Evolutionary conservation across 257 asterid species (phyloP), one percentile per base, ranked within the genome.

Genomic region (Solanum infundibuliforme): DNA sequence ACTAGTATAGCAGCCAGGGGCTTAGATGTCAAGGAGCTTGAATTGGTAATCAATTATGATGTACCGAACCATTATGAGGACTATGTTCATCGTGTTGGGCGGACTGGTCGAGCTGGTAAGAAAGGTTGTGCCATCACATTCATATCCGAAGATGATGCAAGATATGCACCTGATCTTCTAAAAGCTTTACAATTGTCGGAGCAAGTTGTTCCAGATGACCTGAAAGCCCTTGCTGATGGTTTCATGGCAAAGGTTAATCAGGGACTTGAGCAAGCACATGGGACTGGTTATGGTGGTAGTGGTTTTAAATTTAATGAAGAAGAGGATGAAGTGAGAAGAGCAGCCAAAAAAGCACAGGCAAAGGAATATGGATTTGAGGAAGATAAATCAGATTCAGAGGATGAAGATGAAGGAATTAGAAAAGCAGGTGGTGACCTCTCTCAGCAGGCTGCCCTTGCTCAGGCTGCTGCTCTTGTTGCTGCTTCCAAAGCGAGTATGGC

Each of bases 1-100:
- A 96, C 99, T 41, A 96, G 98, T 91, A 38, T 95, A 88, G 99
- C 99, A 81, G 96, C 98, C 13, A 94, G 99, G 87, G 99, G 99
- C 79, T 92, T 96, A 88, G 99, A 96, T 88, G 98, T 96, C 88
- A 96, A 95, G 92, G 99, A 96, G 79, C 97, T 96, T 48, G 99
- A 96, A 87, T 90, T 96, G 75, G 99, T 96, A 86, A 89, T 96
- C 77, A 96, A 96, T 89, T 96, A 79, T 87, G 99, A 96, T 88
- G 98, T 65, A 73, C 98, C 99, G 35, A 96, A 95, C 92, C 99
- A 96, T 89, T 96, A 96, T 8, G 99, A 96, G 92, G 98, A 96
- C 89, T 95, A 96, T 89, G 99, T 96, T 87, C 98, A 96, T 83
- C 98, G 98, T 87, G 98, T 96, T 88, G 99, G 99, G 65, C 93